Evolutionary conservation across 164 flowering plant genomes (phyloP), one percentile per base, ranked within the genome.

Genomic region (Stephania yunnanensis): DNA sequence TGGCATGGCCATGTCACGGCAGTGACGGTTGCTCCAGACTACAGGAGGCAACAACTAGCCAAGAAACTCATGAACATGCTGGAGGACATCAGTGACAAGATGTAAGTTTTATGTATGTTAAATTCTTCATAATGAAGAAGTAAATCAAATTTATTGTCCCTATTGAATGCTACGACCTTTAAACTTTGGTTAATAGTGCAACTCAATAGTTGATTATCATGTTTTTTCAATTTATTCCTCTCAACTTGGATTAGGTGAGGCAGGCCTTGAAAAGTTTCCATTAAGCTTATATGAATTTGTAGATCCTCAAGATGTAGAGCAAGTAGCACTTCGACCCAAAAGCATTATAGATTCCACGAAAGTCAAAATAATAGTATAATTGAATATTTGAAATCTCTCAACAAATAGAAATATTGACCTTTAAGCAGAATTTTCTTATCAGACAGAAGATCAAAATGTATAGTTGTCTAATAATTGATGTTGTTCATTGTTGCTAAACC

Each of bases 1-100:
- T 95, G 98, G 99, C 98, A 95, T 83, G 97, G 99, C 48, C 99
- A 93, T 85, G 98, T 95, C n/a, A 95, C 99, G 73, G 97, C 99
- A 69, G 94, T 95, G 29, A 95, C 92, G 55, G 99, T 93, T 78
- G 87, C 92, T 76, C 89, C 96, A 69, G 98, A 93, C 72, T 95
- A 89, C 79, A 88, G 99, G 75, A 86, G 99, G 83, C 97, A 92
- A 81, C 86, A 91, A 75, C 80, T 92, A 75, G 99, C 97, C 66
- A 93, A 95, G 87, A 95, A 93, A 75, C 86, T 95, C 77, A 93
- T 95, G 99, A 84, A 92, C 79, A 75, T 95, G 77, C 89, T 95
- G 8, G 98, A 95, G 81, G 96, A 91, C 48, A 83, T 90, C 79
- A 95, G 97, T 78, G 96, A 93, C 83, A 92, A 89, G 78, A 89